Evolutionary conservation across 2,329 filamentous ascomycete species (phyloP).

Genomic region (Falciphora oryzae): DNA sequence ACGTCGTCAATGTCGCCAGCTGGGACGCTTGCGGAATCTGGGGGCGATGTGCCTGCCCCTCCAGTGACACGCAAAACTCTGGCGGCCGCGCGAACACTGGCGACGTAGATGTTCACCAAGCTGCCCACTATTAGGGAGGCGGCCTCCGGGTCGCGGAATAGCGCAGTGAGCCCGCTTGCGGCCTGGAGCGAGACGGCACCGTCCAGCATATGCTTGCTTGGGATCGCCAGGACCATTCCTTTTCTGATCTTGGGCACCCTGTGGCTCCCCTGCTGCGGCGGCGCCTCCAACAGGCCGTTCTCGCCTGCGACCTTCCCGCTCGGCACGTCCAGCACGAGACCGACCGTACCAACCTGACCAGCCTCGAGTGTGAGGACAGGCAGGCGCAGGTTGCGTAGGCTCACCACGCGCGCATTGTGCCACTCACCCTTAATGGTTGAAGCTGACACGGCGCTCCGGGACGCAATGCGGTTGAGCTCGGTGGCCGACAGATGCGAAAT

Average conservation of each 20-base stretch:
- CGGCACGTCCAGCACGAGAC: conserved; percentile 55
- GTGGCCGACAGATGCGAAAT: conserved; percentile 47
- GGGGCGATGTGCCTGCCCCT: conserved; percentile 16
- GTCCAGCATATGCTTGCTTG: conserved; percentile 51
- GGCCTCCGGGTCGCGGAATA: conserved; percentile 50
- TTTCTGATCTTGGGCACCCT: conserved; percentile 51
- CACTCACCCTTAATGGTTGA: conserved; percentile 60
- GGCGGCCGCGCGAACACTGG: conserved; percentile 78
- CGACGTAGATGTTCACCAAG: conserved; percentile 76
- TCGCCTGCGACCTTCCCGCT: conserved; percentile 6
- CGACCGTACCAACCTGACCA: conserved; percentile 87
- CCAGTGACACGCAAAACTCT: conserved; percentile 56
- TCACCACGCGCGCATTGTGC: conserved; percentile 75
- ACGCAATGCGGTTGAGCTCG: conserved; percentile 46
- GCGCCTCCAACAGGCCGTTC: conserved; percentile 9
- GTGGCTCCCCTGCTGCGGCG: conserved; percentile 15
- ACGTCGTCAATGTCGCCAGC: conserved; percentile 46
- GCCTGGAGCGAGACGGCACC: conserved; percentile 55
- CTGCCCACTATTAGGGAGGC: conserved; percentile 60
- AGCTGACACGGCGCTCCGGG: conserved; percentile 46
- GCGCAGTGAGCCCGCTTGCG: conserved; percentile 62
- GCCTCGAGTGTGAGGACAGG: conserved; percentile 70
- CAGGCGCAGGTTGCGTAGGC: conserved; percentile 79
- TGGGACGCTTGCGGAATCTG: conserved; percentile 16
- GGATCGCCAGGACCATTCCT: conserved; percentile 74